phyloP scores from a whole-genome alignment of 2,329 filamentous ascomycete species.

The Aspergillus quadrilineatus region DNA sequence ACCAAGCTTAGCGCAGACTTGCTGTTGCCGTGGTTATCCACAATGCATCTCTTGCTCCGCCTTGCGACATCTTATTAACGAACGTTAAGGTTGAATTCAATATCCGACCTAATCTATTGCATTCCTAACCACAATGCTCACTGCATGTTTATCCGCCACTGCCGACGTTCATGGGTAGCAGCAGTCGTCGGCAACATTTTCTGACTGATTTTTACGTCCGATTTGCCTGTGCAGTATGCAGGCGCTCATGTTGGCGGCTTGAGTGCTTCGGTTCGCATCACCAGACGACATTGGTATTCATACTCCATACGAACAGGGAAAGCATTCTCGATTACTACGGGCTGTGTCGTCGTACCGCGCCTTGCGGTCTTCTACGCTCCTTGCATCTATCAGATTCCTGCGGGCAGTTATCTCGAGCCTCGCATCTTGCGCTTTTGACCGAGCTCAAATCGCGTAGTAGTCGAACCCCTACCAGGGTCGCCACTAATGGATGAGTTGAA shows the following conservation, averaged over 20 bases:
- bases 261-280: neutral
- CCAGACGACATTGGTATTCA: constrained; percentile 1
- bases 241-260: neutral
- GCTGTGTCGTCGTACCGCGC: neutral
- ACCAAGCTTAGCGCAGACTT: constrained; percentile 3
- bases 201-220: neutral
- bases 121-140: constrained; percentile 2
- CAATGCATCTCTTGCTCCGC: neutral
- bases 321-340: neutral
- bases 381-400: constrained; percentile 5
- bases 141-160: neutral
- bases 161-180: neutral
- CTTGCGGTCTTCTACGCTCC: constrained; percentile 9
- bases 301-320: neutral
- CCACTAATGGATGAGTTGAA: neutral
- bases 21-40: neutral
- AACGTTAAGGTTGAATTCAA: neutral
- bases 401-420: neutral
- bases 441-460: neutral
- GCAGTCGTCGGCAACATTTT: constrained; percentile 9
- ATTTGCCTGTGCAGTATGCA: constrained; percentile 2
- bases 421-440: neutral
- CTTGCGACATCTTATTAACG: neutral
- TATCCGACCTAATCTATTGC: constrained; percentile 1
- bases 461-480: neutral